Conservation (phyloP, 148 eudicot species). For the Fallopia convolvulus region DNA sequence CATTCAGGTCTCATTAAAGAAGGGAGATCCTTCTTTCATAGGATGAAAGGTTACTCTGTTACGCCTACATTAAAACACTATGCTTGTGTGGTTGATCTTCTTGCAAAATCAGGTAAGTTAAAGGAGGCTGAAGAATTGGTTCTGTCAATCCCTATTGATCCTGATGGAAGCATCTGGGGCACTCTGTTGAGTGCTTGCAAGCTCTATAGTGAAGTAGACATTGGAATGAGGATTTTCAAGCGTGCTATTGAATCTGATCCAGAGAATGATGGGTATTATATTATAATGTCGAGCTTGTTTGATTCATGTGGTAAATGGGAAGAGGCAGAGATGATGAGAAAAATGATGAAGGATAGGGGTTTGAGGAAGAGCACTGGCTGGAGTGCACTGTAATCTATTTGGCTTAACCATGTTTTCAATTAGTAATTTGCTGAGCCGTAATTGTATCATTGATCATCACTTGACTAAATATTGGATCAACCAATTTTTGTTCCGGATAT, state of each 20-base stretch:
- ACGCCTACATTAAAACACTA: conserved; percentile 57
- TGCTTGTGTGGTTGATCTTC: conserved; percentile 65
- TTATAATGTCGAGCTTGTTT: conserved; percentile 48
- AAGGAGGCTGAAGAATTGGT: conserved; percentile 60
- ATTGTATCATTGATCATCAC: too few relatives aligned
- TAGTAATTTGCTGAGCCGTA: too few relatives aligned
- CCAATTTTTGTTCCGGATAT: too few relatives aligned
- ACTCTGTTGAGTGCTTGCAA: conserved; percentile 63
- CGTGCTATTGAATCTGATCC: conserved; percentile 61
- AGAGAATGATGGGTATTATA: conserved; percentile 60
- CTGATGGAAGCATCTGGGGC: conserved; percentile 80
- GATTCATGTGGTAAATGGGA: conserved; percentile 49
- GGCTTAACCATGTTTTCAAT: neutral
- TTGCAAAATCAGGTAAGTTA: conserved; percentile 53
- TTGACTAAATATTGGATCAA: too few relatives aligned
- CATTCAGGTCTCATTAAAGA: conserved; percentile 42
- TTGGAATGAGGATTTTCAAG: conserved; percentile 48
- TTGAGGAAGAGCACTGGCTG: conserved; percentile 58
- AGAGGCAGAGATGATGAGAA: conserved; percentile 53
- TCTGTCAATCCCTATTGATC: conserved; percentile 52
- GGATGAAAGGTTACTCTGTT: conserved; percentile 37
- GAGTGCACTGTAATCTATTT: conserved; percentile 47
- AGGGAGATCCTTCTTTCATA: conserved; percentile 44
- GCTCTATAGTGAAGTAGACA: conserved; percentile 43
- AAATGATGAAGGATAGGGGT: conserved; percentile 52